Conservation (phyloP, 1,284 basidiomycete genomes). For the Ceratobasidium sp. region DNA sequence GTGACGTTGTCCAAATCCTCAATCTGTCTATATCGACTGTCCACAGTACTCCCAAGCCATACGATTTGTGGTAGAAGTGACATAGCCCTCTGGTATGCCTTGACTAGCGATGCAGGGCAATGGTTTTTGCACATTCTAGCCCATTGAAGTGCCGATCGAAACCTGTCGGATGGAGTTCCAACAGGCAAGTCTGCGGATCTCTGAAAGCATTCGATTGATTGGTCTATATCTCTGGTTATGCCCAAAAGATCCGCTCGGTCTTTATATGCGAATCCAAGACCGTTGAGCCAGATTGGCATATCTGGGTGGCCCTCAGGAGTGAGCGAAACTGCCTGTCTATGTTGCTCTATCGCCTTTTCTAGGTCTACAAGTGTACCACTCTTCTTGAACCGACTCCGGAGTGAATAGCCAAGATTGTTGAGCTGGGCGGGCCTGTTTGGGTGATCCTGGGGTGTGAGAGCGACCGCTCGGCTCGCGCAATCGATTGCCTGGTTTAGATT, state of each 20-base stretch:
- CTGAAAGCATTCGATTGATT: not conserved
- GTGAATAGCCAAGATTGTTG: too few relatives aligned
- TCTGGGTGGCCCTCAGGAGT: not conserved
- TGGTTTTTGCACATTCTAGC: not conserved
- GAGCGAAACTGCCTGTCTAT: not conserved
- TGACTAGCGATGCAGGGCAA: not conserved
- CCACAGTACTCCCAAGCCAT: slow-evolving; percentile 2
- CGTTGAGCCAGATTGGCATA: not conserved
- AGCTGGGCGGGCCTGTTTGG: too few relatives aligned
- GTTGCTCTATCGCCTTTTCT: not conserved
- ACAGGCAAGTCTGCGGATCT: not conserved
- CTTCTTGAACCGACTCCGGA: too few relatives aligned
- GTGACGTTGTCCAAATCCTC: not conserved
- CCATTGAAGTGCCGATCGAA: not conserved
- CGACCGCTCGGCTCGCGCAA: too few relatives aligned
- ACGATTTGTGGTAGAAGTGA: slow-evolving; percentile 5
- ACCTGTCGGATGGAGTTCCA: not conserved
- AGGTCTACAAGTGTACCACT: not conserved
- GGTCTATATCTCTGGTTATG: not conserved
- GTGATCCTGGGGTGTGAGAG: too few relatives aligned
- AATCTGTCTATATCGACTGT: not conserved
- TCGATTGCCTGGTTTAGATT: too few relatives aligned
- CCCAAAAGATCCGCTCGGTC: not conserved
- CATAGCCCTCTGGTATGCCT: slow-evolving; percentile 1
- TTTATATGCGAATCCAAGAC: not conserved